phyloP scores from a whole-genome alignment of 108 stramenopile species.

The Skeletonema tropicum region DNA sequence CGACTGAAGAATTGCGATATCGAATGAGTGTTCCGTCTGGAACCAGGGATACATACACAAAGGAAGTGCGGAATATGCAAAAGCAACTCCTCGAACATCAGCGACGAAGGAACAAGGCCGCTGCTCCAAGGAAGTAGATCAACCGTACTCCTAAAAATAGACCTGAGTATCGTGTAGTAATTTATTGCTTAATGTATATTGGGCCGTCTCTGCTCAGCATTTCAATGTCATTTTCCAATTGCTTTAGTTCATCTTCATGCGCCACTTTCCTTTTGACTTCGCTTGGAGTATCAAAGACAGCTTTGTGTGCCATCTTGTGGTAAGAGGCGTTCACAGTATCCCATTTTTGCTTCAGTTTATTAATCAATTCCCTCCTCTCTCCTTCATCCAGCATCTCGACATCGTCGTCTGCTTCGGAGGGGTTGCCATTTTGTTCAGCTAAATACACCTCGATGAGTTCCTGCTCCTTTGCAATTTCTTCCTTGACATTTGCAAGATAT shows the following conservation, averaged over 20 bases:
- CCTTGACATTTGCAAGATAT: conserved; percentile 72
- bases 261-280: conserved; percentile 68
- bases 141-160: too few relatives aligned
- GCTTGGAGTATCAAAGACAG: conserved; percentile 61
- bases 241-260: conserved; percentile 69
- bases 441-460: conserved; percentile 75
- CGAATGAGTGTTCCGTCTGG: conserved; percentile 84
- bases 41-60: conserved; percentile 80
- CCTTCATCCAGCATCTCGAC: conserved; percentile 60
- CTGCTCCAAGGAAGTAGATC: too few relatives aligned
- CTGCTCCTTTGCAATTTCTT: conserved; percentile 71
- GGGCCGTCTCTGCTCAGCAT: conserved; percentile 53
- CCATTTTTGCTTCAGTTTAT: conserved; percentile 79
- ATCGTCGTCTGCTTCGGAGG: conserved; percentile 23
- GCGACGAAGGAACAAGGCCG: conserved; percentile 56
- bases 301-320: conserved; percentile 73
- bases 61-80: conserved; percentile 77
- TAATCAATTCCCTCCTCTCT: conserved; percentile 64
- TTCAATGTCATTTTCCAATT: conserved; percentile 73
- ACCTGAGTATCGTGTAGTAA: neutral
- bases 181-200: conserved; percentile 39
- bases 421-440: conserved; percentile 61
- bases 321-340: conserved; percentile 77
- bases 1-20: conserved; percentile 86
- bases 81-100: conserved; percentile 80